phyloP scores from a whole-genome alignment of 1,139 yeast genomes.

The Yamadazyma mexicana region DNA sequence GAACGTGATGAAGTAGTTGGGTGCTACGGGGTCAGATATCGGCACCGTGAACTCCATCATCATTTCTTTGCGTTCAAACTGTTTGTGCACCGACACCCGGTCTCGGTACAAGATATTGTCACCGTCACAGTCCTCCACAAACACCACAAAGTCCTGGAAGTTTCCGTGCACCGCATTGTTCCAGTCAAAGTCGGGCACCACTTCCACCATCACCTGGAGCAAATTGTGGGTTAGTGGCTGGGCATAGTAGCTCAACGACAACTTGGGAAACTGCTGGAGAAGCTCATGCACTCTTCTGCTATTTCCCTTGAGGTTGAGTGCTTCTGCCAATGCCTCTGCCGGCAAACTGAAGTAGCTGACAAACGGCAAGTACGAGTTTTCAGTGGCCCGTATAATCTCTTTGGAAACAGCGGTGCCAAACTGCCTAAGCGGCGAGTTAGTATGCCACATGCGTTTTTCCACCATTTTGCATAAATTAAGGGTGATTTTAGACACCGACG shows the following conservation, averaged over 20 bases:
- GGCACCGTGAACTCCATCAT: constrained; percentile 67
- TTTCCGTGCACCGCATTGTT: constrained; percentile 60
- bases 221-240: constrained; percentile 79
- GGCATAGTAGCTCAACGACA: constrained; percentile 56
- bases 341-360: constrained; percentile 66
- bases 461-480: constrained; percentile 77
- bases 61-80: constrained; percentile 53
- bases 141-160: constrained; percentile 62
- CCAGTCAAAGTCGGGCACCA: constrained; percentile 80
- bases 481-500: constrained; percentile 56
- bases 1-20: constrained; percentile 70
- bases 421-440: constrained; percentile 86
- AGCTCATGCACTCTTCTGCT: constrained; percentile 65
- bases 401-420: constrained; percentile 59
- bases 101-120: constrained; percentile 66
- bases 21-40: constrained; percentile 61
- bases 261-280: constrained; percentile 70
- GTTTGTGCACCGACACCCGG: constrained; percentile 49
- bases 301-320: constrained; percentile 67
- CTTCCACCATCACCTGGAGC: constrained; percentile 63
- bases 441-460: constrained; percentile 79
- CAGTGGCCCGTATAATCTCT: constrained; percentile 72
- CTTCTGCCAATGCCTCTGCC: constrained; percentile 79
- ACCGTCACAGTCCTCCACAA: constrained; percentile 86
- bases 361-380: constrained; percentile 85